These are phyloP conservation scores for Moesziomyces sp. DNA, from an alignment of 1,284 basidiomycete species.

Conservation along the genomic window DNA sequence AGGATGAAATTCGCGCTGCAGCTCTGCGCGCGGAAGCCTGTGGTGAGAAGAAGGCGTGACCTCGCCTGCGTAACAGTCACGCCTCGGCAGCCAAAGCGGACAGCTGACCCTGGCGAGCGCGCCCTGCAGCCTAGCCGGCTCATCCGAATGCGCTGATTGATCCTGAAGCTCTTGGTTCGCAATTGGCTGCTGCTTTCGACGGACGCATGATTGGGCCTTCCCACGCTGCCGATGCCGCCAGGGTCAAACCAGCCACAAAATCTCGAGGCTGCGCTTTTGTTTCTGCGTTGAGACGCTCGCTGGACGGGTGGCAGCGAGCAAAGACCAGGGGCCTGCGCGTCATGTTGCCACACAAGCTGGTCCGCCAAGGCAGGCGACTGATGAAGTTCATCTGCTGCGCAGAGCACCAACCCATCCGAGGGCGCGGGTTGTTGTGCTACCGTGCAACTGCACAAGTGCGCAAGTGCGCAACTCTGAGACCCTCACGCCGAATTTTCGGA, in stretches of 20 bases:
- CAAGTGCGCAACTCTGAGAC: too few relatives aligned
- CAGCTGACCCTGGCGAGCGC: conserved; percentile 15
- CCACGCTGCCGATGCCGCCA: background rate
- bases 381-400: background rate
- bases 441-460: too few relatives aligned
- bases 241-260: background rate
- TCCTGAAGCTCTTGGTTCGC: too few relatives aligned
- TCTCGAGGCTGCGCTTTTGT: background rate
- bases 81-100: conserved; percentile 8
- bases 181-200: too few relatives aligned
- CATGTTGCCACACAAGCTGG: background rate
- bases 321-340: background rate
- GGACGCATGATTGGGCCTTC: background rate
- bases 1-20: background rate
- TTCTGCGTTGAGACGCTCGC: too few relatives aligned
- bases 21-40: background rate
- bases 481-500: too few relatives aligned
- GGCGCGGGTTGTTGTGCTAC: too few relatives aligned
- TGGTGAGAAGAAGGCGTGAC: background rate
- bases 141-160: background rate
- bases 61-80: background rate
- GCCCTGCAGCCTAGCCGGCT: background rate
- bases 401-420: too few relatives aligned
- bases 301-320: too few relatives aligned
- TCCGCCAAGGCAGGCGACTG: too few relatives aligned